These are phyloP conservation scores for Nitzschia inconspicua DNA, from an alignment of 108 stramenopile genomes.

Conservation along the genomic window DNA sequence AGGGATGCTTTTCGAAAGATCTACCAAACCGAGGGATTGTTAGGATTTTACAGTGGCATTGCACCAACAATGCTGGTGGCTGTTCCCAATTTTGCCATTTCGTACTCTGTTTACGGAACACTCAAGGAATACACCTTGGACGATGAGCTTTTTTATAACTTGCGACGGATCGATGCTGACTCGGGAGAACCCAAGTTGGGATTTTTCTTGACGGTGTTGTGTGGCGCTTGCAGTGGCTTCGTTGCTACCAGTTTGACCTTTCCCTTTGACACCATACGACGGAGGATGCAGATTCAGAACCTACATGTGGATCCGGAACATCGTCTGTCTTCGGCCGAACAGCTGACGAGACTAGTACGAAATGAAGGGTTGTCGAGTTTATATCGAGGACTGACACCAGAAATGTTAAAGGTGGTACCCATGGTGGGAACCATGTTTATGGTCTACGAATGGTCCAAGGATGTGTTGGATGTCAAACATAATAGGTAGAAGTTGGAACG, in stretches of 20 bases:
- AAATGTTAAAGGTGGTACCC: slow-evolving; percentile 92
- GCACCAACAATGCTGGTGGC: slow-evolving; percentile 88
- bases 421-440: slow-evolving; percentile 94
- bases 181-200: slow-evolving; percentile 79
- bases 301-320: slow-evolving; percentile 62
- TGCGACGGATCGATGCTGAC: slow-evolving; percentile 75
- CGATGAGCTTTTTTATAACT: slow-evolving; percentile 86
- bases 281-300: slow-evolving; percentile 91
- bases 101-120: slow-evolving; percentile 86
- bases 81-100: slow-evolving; percentile 91
- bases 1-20: slow-evolving; percentile 85
- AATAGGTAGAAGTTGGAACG: slow-evolving; percentile 22
- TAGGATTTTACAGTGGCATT: slow-evolving; percentile 86
- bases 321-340: slow-evolving; percentile 55
- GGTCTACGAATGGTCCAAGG: slow-evolving; percentile 85
- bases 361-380: slow-evolving; percentile 77
- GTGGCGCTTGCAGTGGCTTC: slow-evolving; percentile 78
- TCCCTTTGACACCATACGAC: slow-evolving; percentile 88
- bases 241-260: slow-evolving; percentile 80
- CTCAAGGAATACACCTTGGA: slow-evolving; percentile 82
- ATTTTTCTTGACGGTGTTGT: slow-evolving; percentile 67
- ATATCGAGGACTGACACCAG: slow-evolving; percentile 89
- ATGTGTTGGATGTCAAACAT: slow-evolving; percentile 57
- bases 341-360: slow-evolving; percentile 47
- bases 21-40: slow-evolving; percentile 63